Evolutionary conservation across 768 basidiomycete species (phyloP).

Genomic region (Boletus barrowsii): DNA sequence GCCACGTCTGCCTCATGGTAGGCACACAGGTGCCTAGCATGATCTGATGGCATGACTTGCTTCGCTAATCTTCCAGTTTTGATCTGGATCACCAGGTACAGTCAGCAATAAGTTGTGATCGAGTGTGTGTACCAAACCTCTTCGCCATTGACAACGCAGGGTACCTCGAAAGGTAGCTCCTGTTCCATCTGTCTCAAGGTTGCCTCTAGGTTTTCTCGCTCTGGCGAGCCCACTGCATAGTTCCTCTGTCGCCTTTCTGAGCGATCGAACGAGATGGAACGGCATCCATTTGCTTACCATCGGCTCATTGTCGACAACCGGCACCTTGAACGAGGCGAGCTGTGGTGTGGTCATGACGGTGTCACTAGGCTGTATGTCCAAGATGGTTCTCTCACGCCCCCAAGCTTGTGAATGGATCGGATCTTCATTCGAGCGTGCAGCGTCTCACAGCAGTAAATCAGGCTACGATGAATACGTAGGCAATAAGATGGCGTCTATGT

Average conservation of each 20-base stretch:
- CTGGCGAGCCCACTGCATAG: constrained; percentile 77
- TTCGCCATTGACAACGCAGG: constrained; percentile 89
- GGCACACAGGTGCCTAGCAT: constrained; percentile 73
- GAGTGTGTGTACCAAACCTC: constrained; percentile 45
- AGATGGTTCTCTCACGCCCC: background rate
- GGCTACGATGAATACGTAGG: too few relatives aligned
- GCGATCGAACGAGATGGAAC: background rate
- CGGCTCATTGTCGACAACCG: constrained; percentile 87
- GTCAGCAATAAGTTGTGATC: constrained; percentile 3
- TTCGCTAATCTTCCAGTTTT: constrained; percentile 75
- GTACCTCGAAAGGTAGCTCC: constrained; percentile 86
- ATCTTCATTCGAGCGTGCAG: constrained; percentile 6
- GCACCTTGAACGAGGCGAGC: constrained; percentile 84
- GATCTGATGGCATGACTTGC: constrained; percentile 85
- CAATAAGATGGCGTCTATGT: background rate
- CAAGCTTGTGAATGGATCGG: constrained; percentile 4
- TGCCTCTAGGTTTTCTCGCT: constrained; percentile 68
- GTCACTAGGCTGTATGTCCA: background rate
- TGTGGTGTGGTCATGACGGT: constrained; percentile 61
- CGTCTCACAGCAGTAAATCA: too few relatives aligned
- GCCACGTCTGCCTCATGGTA: constrained; percentile 88
- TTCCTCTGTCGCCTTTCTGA: constrained; percentile 45
- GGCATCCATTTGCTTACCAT: constrained; percentile 53
- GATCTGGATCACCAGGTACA: constrained; percentile 44
- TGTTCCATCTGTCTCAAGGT: constrained; percentile 79